Percentiles rank a stretch among this genome's conserved stretches.
Conservation (phyloP, 371 early-diverging fungal species). For the Mortierella sp. region DNA sequence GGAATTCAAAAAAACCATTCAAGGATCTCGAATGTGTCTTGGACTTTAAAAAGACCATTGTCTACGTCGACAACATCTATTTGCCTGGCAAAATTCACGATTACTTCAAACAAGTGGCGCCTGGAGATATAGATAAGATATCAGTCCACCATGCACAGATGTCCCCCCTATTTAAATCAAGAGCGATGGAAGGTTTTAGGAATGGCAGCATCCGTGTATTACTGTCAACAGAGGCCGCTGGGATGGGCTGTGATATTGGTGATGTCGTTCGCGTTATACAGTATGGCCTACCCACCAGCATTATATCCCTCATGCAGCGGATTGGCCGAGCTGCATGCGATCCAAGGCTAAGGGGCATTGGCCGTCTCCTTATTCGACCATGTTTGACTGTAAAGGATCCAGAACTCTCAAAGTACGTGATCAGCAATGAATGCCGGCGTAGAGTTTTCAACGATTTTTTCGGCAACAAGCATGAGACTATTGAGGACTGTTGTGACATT, state of each 20-base stretch:
- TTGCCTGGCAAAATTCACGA: too few relatives aligned
- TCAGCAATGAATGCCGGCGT: conserved; percentile 4
- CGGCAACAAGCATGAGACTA: conserved; percentile 3
- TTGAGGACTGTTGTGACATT: conserved; percentile 19
- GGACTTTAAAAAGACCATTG: conserved; percentile 26
- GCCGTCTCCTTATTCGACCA: conserved; percentile 11
- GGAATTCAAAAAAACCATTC: conserved; percentile 1
- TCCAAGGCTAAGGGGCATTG: conserved; percentile 12
- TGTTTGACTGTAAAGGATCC: not conserved
- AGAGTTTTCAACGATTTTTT: conserved; percentile 9
- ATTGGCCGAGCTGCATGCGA: conserved; percentile 27
- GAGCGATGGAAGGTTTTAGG: conserved; percentile 7
- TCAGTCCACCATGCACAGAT: not conserved
- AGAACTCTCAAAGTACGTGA: not conserved
- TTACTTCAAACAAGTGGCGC: too few relatives aligned
- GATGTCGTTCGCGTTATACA: conserved; percentile 18
- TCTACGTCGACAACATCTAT: conserved; percentile 13
- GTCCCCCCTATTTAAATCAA: not conserved
- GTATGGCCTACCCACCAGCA: conserved; percentile 8
- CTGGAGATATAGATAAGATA: not conserved
- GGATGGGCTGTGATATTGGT: conserved; percentile 20
- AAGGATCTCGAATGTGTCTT: conserved; percentile 9
- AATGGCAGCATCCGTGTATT: not conserved
- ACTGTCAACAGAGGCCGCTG: conserved; percentile 26
- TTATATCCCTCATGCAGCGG: conserved; percentile 14